Evolutionary conservation across 1,139 yeast species (phyloP), one percentile per base, ranked within the genome.

Genomic region (Candida anutae): DNA sequence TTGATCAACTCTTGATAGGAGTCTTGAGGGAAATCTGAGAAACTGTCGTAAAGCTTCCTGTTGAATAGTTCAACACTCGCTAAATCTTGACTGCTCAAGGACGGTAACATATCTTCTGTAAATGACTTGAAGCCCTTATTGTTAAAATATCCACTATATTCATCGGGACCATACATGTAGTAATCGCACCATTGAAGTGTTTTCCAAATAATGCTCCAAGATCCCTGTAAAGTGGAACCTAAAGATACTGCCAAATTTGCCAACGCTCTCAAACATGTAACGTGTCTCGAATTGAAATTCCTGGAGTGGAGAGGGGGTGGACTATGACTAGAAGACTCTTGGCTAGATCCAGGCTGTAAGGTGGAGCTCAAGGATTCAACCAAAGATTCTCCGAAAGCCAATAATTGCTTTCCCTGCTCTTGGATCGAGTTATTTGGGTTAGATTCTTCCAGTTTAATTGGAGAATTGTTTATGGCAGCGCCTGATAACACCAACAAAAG

Each of bases 141-240:
- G 25, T 43, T 46, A 15, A 27, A 26, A 29, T 26, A 35, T 6
- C 52, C 52, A 34, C 56, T 53, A 30, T 39, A 55, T 24, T 62
- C 62, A 18, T 81, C 74, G 1, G 81, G 75, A 0, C 90, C 87
- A 43, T 75, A 60, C 22, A 79, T 40, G 46, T 62, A 69, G 53
- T 74, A 72, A 42, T 76, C 69, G 37, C 75, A 62, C 94, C 95
- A 71, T 55, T 83, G 94, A 31, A 88, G 62, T 0, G 94, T 70
- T 8, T 72, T 65, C 48, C 85, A 62, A 9, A 85, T 55, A 16
- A 75, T 67, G 13, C 55, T 53, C 97, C 97, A 90, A 16, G 84
- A 74, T 1, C 55, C 48, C 6, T 69, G 69, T 13, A 88, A 60
- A 1, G 77, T 69, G 0, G 88, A 70, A 0, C 95, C 96, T 16